A percentile compares a stretch with the other conserved stretches of the same genome.
phyloP scores from a whole-genome alignment of 306 rosid species.

The Hippophae tibetana region DNA sequence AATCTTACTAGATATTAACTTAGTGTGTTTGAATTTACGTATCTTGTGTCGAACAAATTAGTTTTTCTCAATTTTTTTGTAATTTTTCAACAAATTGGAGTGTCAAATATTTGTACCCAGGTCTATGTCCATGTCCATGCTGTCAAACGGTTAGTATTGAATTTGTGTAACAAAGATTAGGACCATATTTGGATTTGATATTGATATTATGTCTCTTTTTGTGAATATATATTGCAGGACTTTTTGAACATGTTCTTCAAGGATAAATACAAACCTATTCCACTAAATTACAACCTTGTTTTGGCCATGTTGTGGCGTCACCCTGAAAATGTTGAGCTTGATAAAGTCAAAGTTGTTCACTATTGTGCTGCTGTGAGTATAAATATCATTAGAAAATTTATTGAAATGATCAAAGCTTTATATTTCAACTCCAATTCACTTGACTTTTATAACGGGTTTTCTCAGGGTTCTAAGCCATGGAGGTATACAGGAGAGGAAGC shows the following conservation, averaged over 20 bases:
- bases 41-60: too few species aligned
- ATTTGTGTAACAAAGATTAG: too few species aligned
- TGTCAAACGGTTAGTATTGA: too few species aligned
- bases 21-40: too few species aligned
- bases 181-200: too few species aligned
- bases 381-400: neutral
- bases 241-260: constrained; percentile 61
- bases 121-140: too few species aligned
- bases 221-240: constrained; percentile 24
- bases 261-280: constrained; percentile 44
- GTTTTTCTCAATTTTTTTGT: too few species aligned
- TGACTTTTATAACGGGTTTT: neutral
- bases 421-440: neutral
- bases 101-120: too few species aligned
- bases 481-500: constrained; percentile 50
- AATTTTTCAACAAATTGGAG: too few species aligned
- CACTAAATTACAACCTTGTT: constrained; percentile 43
- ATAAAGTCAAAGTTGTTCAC: constrained; percentile 50
- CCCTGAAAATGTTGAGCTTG: constrained; percentile 46
- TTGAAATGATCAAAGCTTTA: neutral
- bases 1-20: too few species aligned
- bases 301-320: constrained; percentile 62
- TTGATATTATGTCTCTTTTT: neutral
- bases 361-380: constrained; percentile 59
- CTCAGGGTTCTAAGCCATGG: constrained; percentile 65